phyloP scores from a whole-genome alignment of 768 basidiomycete species.

The Scleroderma bovista region DNA sequence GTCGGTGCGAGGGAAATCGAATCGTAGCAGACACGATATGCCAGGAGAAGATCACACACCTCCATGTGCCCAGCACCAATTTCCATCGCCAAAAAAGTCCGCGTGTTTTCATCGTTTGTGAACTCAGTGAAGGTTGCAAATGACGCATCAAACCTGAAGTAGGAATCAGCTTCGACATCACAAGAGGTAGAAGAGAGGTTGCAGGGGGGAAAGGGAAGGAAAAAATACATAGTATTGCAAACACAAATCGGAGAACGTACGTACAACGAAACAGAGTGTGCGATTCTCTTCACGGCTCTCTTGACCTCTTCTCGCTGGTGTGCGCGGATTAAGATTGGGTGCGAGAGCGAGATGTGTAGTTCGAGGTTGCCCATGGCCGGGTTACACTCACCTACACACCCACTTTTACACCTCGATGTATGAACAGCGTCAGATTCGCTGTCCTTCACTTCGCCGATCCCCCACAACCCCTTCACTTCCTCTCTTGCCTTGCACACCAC shows the following conservation, averaged over 20 bases:
- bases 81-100: conserved; percentile 77
- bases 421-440: no score
- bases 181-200: not conserved
- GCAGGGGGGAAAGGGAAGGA: not conserved
- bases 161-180: not conserved
- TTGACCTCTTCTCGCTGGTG: conserved; percentile 77
- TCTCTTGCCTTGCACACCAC: conserved; percentile 8
- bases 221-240: not conserved
- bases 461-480: conserved; percentile 38
- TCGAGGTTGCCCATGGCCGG: conserved; percentile 24
- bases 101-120: conserved; percentile 73
- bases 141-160: conserved; percentile 60
- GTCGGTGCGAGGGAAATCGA: not conserved
- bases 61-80: conserved; percentile 79
- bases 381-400: conserved; percentile 7
- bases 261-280: conserved; percentile 34
- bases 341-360: conserved; percentile 82
- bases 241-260: conserved; percentile 32
- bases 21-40: conserved; percentile 1
- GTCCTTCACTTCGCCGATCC: not conserved
- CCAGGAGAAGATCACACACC: conserved; percentile 37
- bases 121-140: conserved; percentile 69
- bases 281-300: conserved; percentile 48
- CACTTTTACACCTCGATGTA: not conserved
- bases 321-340: conserved; percentile 72